Conservation (phyloP, 345 rosid species). For the Salix caprea region DNA sequence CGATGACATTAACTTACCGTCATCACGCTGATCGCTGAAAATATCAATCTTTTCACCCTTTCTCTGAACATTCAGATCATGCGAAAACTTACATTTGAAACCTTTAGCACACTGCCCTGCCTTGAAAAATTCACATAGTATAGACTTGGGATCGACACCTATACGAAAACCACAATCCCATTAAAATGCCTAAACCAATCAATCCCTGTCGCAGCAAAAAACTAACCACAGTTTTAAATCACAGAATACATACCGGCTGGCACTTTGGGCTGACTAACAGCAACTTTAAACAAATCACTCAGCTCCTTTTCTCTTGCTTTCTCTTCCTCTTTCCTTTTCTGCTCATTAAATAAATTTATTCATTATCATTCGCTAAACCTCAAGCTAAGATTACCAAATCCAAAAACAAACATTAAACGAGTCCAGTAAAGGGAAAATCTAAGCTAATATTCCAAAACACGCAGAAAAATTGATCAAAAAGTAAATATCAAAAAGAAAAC, state of each 20-base stretch:
- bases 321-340: slow-evolving; percentile 98
- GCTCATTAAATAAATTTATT: slow-evolving; percentile 16
- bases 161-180: neutral
- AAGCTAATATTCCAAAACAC: neutral
- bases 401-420: neutral
- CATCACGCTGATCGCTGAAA: slow-evolving; percentile 81
- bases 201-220: neutral
- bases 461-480: neutral
- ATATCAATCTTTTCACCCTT: slow-evolving; percentile 95
- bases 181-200: neutral
- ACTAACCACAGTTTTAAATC: neutral
- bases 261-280: slow-evolving; percentile 94
- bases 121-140: slow-evolving; percentile 86
- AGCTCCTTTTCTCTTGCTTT: slow-evolving; percentile 90
- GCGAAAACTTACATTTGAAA: slow-evolving; percentile 93
- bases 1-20: slow-evolving; percentile 39
- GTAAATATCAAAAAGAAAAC: slow-evolving; percentile 21
- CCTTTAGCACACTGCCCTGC: slow-evolving; percentile 91
- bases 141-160: slow-evolving; percentile 98
- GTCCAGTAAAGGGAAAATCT: too few relatives aligned
- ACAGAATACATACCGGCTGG: slow-evolving; percentile 47
- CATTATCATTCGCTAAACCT: too few relatives aligned
- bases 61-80: slow-evolving; percentile 88
- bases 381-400: too few relatives aligned
- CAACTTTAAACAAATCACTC: slow-evolving; percentile 85